Conservation (phyloP, 2,329 filamentous ascomycete species). For the Thermoascus crustaceus region DNA sequence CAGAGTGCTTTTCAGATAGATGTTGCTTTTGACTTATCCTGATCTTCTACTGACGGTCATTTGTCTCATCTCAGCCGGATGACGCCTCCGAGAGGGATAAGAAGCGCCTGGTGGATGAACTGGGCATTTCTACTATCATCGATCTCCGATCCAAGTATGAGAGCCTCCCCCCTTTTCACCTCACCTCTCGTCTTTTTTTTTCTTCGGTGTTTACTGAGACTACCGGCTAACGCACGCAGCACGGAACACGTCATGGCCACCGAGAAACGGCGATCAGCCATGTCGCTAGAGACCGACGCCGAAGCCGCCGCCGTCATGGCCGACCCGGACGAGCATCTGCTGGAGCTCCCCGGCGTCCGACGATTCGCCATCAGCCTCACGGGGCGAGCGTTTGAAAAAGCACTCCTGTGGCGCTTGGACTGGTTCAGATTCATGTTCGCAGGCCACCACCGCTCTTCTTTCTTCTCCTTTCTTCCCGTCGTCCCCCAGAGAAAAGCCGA, state of each 20-base stretch:
- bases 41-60: neutral
- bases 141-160: slow-evolving; percentile 68
- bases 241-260: slow-evolving; percentile 66
- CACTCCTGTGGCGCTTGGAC: slow-evolving; percentile 59
- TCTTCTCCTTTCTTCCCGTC: neutral
- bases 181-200: too few species aligned
- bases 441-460: slow-evolving; percentile 17
- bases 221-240: slow-evolving; percentile 33
- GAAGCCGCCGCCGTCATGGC: slow-evolving; percentile 37
- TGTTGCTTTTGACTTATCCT: neutral
- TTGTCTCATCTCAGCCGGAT: slow-evolving; percentile 42
- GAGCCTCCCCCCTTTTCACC: too few species aligned
- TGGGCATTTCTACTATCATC: slow-evolving; percentile 63
- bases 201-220: too few species aligned
- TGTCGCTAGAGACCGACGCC: slow-evolving; percentile 15
- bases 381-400: slow-evolving; percentile 60
- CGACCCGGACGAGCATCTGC: slow-evolving; percentile 44
- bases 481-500: neutral
- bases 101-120: slow-evolving; percentile 48
- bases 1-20: neutral
- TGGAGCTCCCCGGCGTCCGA: slow-evolving; percentile 54
- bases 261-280: slow-evolving; percentile 47
- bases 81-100: slow-evolving; percentile 62
- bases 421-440: slow-evolving; percentile 62
- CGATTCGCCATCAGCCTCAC: slow-evolving; percentile 68